Percentiles rank a stretch among this genome's conserved stretches.
phyloP scores from a whole-genome alignment of 2,329 filamentous ascomycete genomes.

The Trichoderma sp. region DNA sequence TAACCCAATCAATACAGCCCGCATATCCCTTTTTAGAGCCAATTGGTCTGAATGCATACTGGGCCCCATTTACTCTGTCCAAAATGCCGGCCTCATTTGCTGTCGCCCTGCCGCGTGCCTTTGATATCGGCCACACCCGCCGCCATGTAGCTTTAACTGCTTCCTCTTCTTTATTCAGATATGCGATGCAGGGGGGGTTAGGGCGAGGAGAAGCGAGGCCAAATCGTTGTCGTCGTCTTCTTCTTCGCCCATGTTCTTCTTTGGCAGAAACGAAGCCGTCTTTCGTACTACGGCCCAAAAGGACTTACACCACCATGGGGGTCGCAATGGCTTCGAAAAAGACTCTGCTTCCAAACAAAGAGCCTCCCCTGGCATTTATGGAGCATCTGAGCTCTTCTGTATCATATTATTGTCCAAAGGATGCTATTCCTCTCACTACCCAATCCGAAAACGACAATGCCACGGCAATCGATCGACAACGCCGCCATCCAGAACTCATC shows the following conservation, averaged over 20 bases:
- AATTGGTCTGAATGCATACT: not conserved
- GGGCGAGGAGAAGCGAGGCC: not conserved
- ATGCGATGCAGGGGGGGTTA: not conserved
- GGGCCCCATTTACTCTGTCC: not conserved
- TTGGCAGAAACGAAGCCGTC: not conserved
- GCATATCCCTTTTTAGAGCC: not conserved
- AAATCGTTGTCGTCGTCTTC: not conserved
- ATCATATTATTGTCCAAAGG: slow-evolving; percentile 39
- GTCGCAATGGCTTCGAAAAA: slow-evolving; percentile 36
- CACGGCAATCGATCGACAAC: not conserved
- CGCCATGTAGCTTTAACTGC: slow-evolving; percentile 6
- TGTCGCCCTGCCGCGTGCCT: not conserved
- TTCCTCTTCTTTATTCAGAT: not conserved
- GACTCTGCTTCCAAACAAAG: not conserved
- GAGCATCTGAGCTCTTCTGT: slow-evolving; percentile 42
- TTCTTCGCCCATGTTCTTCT: not conserved
- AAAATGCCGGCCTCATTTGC: not conserved
- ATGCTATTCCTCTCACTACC: not conserved
- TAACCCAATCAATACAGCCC: not conserved
- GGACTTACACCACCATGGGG: not conserved
- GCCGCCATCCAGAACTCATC: slow-evolving; percentile 47
- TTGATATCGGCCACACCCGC: not conserved
- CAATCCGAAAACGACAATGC: not conserved
- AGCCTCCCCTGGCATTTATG: slow-evolving; percentile 40
- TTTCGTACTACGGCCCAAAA: not conserved